A percentile compares a stretch with the other conserved stretches of the same genome.
phyloP scores from a whole-genome alignment of 345 rosid species.

The Noccaea bulbosa region DNA sequence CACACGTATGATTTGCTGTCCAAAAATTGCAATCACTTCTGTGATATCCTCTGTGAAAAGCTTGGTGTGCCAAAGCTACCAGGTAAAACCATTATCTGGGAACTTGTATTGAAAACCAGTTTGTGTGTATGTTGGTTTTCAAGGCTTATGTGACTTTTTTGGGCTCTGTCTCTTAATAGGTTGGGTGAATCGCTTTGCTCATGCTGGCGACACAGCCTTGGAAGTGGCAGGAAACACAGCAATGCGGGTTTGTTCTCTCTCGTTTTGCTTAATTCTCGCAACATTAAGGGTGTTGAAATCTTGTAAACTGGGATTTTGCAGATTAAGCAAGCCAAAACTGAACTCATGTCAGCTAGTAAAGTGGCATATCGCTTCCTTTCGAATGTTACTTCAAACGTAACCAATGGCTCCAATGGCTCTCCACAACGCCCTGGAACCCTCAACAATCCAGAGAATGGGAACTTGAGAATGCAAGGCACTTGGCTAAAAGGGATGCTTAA shows the following conservation, averaged over 20 bases:
- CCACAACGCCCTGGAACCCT: conserved; percentile 52
- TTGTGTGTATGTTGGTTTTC: background rate
- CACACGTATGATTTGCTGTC: conserved; percentile 72
- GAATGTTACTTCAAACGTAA: conserved; percentile 57
- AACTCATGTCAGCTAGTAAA: conserved; percentile 92
- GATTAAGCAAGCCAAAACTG: conserved; percentile 96
- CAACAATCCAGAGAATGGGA: conserved; percentile 62
- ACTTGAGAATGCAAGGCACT: conserved; percentile 62
- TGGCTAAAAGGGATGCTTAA: conserved; percentile 85
- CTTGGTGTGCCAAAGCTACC: conserved; percentile 95
- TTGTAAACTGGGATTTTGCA: conserved; percentile 47
- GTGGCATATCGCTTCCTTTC: conserved; percentile 88
- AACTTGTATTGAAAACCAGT: background rate
- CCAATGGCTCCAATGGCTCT: conserved; percentile 29
- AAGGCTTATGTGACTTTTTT: conserved; percentile 1
- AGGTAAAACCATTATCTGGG: conserved; percentile 51
- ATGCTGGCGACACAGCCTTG: conserved; percentile 88
- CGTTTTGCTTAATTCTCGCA: background rate
- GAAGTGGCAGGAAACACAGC: conserved; percentile 92
- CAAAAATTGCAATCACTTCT: conserved; percentile 95
- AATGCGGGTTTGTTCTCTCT: conserved; percentile 57
- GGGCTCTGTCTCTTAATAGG: conserved; percentile 51
- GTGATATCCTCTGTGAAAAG: conserved; percentile 79
- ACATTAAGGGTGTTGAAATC: background rate
- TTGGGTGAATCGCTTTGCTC: conserved; percentile 98